Conservation (phyloP, 176 grass and related monocot species). For the Cymbopogon citratus region DNA sequence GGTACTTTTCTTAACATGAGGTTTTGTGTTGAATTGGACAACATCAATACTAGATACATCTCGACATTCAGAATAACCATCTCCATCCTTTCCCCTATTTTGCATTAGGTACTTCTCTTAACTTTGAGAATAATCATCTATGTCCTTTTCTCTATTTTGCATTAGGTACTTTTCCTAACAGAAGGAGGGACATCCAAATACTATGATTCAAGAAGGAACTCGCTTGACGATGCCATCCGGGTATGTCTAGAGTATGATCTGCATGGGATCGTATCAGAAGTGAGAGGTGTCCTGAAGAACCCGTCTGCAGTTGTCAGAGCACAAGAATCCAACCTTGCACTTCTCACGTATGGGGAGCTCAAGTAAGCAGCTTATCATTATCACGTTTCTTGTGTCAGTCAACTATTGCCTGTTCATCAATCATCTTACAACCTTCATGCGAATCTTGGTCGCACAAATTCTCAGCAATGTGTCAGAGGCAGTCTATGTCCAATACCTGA, state of each 20-base stretch:
- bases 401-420: background rate
- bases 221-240: slow-evolving; percentile 56
- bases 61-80: background rate
- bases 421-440: slow-evolving; percentile 5
- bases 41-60: background rate
- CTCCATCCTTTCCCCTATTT: background rate
- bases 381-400: background rate
- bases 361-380: slow-evolving; percentile 49
- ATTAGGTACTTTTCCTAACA: slow-evolving; percentile 89
- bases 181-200: slow-evolving; percentile 55
- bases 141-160: background rate
- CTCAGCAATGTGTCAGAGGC: slow-evolving; percentile 58
- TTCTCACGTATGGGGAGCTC: slow-evolving; percentile 81
- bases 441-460: background rate
- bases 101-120: slow-evolving; percentile 78
- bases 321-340: slow-evolving; percentile 65
- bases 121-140: background rate
- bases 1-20: slow-evolving; percentile 59
- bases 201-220: slow-evolving; percentile 67
- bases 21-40: background rate
- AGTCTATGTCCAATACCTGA: slow-evolving; percentile 59
- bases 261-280: slow-evolving; percentile 84
- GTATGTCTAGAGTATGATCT: slow-evolving; percentile 50
- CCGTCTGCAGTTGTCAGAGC: slow-evolving; percentile 57
- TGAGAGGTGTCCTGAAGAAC: slow-evolving; percentile 62